Evolutionary conservation across 179 eudicot species (phyloP).

Genomic region (Spergularia azorica): DNA sequence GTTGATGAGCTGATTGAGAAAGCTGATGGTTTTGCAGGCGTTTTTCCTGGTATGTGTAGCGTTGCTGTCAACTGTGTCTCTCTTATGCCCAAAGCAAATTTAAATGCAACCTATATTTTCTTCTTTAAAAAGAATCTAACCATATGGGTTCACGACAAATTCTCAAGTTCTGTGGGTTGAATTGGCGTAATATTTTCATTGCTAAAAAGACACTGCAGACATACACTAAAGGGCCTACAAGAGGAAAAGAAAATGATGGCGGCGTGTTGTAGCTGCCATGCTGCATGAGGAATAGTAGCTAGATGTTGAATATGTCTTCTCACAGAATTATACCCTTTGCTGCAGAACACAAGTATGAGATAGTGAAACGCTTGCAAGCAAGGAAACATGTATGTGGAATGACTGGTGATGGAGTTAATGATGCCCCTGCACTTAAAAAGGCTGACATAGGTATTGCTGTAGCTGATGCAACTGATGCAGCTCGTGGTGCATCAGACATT

Average conservation of each 20-base stretch:
- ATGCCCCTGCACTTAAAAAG: slow-evolving; percentile 91
- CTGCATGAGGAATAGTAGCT: not conserved
- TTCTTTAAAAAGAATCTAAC: too few species aligned
- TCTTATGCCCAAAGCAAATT: too few species aligned
- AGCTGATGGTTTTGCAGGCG: slow-evolving; percentile 95
- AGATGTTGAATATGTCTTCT: not conserved
- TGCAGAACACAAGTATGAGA: slow-evolving; percentile 87
- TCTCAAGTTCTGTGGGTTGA: not conserved
- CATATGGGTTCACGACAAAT: too few species aligned
- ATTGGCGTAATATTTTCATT: not conserved
- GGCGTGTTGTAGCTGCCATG: too few species aligned
- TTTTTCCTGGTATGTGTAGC: slow-evolving; percentile 69
- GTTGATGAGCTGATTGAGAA: slow-evolving; percentile 85
- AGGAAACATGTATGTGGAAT: slow-evolving; percentile 89
- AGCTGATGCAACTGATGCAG: slow-evolving; percentile 95
- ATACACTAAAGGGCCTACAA: not conserved
- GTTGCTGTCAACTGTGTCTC: not conserved
- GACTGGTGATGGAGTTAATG: slow-evolving; percentile 98
- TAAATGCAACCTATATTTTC: too few species aligned
- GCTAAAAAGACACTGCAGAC: not conserved
- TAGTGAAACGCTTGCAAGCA: slow-evolving; percentile 85
- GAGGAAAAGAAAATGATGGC: too few species aligned
- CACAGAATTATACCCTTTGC: not conserved
- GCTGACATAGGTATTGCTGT: slow-evolving; percentile 98
- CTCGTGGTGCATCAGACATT: slow-evolving; percentile 94